phyloP scores from a whole-genome alignment of 164 flowering plant genomes.

The Aristolochia contorta region DNA sequence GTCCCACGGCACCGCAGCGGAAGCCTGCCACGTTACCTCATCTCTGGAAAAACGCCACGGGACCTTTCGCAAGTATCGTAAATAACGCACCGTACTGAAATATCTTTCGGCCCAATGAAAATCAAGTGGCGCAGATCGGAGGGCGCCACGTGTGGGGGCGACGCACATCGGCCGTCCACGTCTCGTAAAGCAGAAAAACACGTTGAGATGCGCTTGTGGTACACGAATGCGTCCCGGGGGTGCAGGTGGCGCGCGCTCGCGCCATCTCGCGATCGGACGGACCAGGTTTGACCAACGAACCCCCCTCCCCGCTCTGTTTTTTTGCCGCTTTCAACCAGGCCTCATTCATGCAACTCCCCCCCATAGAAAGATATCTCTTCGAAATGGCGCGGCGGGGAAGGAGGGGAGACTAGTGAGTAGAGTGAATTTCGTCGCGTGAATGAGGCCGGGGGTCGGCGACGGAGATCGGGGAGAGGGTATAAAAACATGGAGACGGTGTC shows the following conservation, averaged over 20 bases:
- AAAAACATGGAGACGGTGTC: not conserved
- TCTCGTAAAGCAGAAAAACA: not conserved
- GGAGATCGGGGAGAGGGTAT: not conserved
- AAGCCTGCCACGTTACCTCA: slow-evolving; percentile 2
- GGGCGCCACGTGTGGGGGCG: not conserved
- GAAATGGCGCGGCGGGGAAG: too few species aligned
- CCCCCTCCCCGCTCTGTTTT: too few species aligned
- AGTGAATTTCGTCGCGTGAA: not conserved
- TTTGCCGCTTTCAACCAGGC: not conserved
- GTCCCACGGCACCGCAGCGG: too few species aligned
- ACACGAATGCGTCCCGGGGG: not conserved
- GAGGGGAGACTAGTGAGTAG: too few species aligned
- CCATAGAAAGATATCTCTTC: too few species aligned
- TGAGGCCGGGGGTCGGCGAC: not conserved
- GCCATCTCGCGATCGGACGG: slow-evolving; percentile 3
- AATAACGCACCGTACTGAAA: not conserved
- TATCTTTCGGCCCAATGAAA: not conserved
- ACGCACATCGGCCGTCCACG: slow-evolving; percentile 6
- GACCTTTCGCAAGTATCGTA: not conserved
- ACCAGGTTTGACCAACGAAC: not conserved
- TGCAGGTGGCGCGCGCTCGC: not conserved
- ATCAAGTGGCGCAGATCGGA: not conserved
- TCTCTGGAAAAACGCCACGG: not conserved
- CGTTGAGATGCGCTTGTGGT: slow-evolving; percentile 1
- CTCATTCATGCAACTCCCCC: not conserved